Evolutionary conservation across 106 monocot species (phyloP).

Genomic region (Amphibolis antarctica): DNA sequence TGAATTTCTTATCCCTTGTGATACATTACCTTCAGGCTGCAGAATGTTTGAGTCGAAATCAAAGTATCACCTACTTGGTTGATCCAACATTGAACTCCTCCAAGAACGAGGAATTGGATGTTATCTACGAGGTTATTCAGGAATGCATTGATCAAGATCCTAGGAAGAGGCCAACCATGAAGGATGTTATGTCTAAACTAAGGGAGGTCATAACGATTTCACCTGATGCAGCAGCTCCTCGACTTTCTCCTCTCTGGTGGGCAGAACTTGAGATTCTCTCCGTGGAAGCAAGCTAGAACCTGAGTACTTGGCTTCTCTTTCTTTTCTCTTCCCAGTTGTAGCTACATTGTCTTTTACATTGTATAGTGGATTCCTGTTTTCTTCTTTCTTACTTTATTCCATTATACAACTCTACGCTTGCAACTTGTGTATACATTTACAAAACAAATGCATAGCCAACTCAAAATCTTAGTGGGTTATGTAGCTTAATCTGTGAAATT

Average conservation of each 20-base stretch:
- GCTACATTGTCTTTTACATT: too few relatives aligned
- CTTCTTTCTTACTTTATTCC: too few relatives aligned
- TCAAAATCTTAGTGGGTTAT: too few relatives aligned
- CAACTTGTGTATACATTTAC: too few relatives aligned
- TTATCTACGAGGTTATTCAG: slow-evolving; percentile 47
- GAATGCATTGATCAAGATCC: slow-evolving; percentile 47
- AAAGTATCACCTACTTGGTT: slow-evolving; percentile 27
- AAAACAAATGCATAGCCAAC: too few relatives aligned
- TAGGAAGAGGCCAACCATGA: slow-evolving; percentile 45
- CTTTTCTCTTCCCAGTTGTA: too few relatives aligned
- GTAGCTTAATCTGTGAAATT: too few relatives aligned
- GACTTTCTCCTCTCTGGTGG: slow-evolving; percentile 91
- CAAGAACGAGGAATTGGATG: slow-evolving; percentile 38
- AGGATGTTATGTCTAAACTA: slow-evolving; percentile 28
- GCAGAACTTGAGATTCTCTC: slow-evolving; percentile 87
- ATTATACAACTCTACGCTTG: too few relatives aligned
- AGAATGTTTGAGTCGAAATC: slow-evolving; percentile 35
- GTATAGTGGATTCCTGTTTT: too few relatives aligned
- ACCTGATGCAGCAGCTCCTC: slow-evolving; percentile 55
- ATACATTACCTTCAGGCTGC: slow-evolving; percentile 29
- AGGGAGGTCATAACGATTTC: slow-evolving; percentile 36
- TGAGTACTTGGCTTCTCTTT: too few relatives aligned
- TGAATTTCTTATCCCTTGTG: not conserved
- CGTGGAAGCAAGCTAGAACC: slow-evolving; percentile 31
- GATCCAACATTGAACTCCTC: slow-evolving; percentile 48